phyloP scores from a whole-genome alignment of 1,139 yeast species.

The Saccharomyces uvarum region DNA sequence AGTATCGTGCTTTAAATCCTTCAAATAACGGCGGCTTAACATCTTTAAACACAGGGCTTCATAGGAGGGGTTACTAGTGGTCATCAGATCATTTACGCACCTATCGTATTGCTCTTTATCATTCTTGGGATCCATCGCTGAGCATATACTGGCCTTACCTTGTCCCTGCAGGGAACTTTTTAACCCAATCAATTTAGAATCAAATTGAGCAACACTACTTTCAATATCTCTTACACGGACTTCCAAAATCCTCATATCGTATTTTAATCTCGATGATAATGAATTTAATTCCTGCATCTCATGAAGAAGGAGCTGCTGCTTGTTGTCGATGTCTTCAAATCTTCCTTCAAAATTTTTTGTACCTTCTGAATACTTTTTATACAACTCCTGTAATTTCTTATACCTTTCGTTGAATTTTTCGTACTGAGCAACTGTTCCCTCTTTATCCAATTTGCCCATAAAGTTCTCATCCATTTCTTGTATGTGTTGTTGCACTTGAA shows the following conservation, averaged over 20 bases:
- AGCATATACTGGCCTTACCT: conserved; percentile 12
- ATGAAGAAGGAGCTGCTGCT: conserved; percentile 35
- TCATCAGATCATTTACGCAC: conserved; percentile 12
- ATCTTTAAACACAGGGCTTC: conserved; percentile 17
- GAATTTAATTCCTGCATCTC: conserved; percentile 60
- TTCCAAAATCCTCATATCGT: conserved; percentile 67
- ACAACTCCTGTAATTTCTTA: conserved; percentile 12
- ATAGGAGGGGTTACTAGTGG: conserved; percentile 13
- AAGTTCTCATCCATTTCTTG: conserved; percentile 11
- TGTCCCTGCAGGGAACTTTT: conserved; percentile 25
- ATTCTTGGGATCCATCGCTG: conserved; percentile 13
- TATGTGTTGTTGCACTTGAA: conserved; percentile 7
- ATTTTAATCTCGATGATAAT: conserved; percentile 66
- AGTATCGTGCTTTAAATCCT: conserved; percentile 11
- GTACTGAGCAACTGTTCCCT: neutral
- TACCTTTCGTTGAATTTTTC: conserved; percentile 10
- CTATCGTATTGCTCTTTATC: conserved; percentile 19
- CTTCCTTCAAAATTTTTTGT: conserved; percentile 35
- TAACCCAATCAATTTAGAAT: conserved; percentile 36
- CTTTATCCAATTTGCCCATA: conserved; percentile 7
- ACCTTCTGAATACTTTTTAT: conserved; percentile 30
- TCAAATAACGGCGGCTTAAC: conserved; percentile 11
- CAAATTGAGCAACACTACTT: conserved; percentile 52
- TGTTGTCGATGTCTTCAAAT: conserved; percentile 29
- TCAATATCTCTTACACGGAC: conserved; percentile 77